Evolutionary conservation across 129 eudicot genomes (phyloP).

Genomic region (Tagetes erecta): DNA sequence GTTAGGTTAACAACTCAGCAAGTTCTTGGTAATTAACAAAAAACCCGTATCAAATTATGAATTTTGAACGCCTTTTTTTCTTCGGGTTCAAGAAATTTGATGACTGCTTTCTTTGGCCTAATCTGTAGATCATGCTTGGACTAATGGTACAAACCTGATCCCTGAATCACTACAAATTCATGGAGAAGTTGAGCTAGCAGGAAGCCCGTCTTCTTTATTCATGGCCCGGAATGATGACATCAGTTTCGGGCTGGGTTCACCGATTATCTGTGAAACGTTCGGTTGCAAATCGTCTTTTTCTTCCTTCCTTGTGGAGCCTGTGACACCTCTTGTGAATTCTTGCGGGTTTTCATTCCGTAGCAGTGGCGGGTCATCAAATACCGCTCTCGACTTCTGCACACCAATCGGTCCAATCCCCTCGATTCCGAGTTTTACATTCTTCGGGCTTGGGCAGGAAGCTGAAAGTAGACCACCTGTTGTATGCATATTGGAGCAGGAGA

Average conservation of each 20-base stretch:
- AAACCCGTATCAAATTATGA: not conserved
- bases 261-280: constrained; percentile 39
- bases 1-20: constrained; percentile 66
- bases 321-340: constrained; percentile 37
- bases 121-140: constrained; percentile 63
- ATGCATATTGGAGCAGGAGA: constrained; percentile 24
- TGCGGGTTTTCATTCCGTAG: constrained; percentile 70
- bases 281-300: constrained; percentile 74
- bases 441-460: constrained; percentile 37
- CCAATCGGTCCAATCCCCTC: constrained; percentile 53
- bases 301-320: constrained; percentile 60
- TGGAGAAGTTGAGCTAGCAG: constrained; percentile 23
- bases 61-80: not conserved
- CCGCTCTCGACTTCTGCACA: constrained; percentile 45
- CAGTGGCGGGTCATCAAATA: constrained; percentile 45
- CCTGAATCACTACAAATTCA: not conserved
- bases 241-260: constrained; percentile 58
- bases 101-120: not conserved
- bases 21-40: constrained; percentile 59
- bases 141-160: constrained; percentile 23
- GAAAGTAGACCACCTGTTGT: constrained; percentile 31
- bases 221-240: constrained; percentile 55
- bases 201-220: constrained; percentile 32
- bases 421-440: constrained; percentile 69
- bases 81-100: not conserved